Evolutionary conservation across 208 protist species (phyloP).

Genomic region (Phytomonas francai): DNA sequence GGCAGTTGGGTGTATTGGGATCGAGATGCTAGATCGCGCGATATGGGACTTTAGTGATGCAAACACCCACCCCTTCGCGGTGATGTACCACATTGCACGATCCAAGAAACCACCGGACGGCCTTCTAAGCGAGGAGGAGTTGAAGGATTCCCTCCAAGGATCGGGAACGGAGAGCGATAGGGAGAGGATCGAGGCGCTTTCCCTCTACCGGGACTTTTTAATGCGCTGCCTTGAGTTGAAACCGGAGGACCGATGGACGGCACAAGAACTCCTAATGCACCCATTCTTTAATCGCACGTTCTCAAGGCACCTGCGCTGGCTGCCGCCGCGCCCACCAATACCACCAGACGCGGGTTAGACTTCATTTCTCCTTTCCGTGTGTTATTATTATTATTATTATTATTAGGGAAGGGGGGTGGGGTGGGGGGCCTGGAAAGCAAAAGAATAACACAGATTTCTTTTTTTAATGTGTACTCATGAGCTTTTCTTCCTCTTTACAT

Average conservation of each 20-base stretch:
- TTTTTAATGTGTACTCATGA: too few relatives aligned
- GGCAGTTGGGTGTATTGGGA: conserved; percentile 70
- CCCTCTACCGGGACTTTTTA: conserved; percentile 51
- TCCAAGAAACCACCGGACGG: conserved; percentile 35
- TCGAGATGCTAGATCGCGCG: conserved; percentile 65
- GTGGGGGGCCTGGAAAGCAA: too few relatives aligned
- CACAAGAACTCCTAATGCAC: conserved; percentile 34
- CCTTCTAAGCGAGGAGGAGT: conserved; percentile 35
- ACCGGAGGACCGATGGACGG: conserved; percentile 35
- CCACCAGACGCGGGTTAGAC: too few relatives aligned
- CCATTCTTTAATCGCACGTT: conserved; percentile 38
- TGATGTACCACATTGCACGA: conserved; percentile 43
- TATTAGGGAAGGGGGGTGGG: too few relatives aligned
- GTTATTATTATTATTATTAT: too few relatives aligned
- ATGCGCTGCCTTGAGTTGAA: conserved; percentile 33
- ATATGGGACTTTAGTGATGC: conserved; percentile 34
- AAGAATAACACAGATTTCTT: too few relatives aligned
- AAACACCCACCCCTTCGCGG: conserved; percentile 28
- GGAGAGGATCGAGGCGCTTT: conserved; percentile 25
- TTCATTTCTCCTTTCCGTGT: too few relatives aligned
- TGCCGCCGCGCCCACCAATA: conserved; percentile 10
- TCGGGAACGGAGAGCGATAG: conserved; percentile 13
- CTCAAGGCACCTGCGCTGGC: conserved; percentile 42
- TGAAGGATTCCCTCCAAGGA: too few relatives aligned
- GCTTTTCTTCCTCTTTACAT: too few relatives aligned